phyloP scores from a whole-genome alignment of 2,329 filamentous ascomycete genomes.

The Calonectria honghensis region DNA sequence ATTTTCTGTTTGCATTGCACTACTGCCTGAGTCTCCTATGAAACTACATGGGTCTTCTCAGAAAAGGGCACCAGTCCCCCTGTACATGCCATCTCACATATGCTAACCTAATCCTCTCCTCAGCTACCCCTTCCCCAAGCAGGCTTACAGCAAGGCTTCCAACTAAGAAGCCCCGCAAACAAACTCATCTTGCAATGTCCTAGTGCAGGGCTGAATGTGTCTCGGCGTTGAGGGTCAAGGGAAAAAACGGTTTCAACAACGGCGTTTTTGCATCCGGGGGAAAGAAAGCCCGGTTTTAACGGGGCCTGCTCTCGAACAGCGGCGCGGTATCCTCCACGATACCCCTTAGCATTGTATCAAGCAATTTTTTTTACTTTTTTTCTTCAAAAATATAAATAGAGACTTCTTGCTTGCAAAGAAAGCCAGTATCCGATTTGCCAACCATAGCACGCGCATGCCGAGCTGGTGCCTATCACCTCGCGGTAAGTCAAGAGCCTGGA shows the following conservation, averaged over 20 bases:
- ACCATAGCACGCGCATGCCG: conserved; percentile 29
- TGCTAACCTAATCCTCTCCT: conserved; percentile 50
- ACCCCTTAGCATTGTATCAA: conserved; percentile 55
- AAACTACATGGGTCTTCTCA: conserved; percentile 36
- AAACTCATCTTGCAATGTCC: conserved; percentile 53
- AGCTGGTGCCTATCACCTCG: conserved; percentile 21
- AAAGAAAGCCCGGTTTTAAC: conserved; percentile 51
- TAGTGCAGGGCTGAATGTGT: conserved; percentile 53
- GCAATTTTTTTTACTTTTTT: conserved; percentile 55
- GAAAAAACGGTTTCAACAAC: conserved; percentile 75
- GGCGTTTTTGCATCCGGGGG: conserved; percentile 64
- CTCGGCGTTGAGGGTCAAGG: conserved; percentile 66
- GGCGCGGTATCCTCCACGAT: conserved; percentile 67
- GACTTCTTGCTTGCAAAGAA: conserved; percentile 52
- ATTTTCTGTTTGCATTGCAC: conserved; percentile 38
- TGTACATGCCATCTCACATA: conserved; percentile 34
- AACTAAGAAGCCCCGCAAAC: conserved; percentile 55
- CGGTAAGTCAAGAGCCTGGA: conserved; percentile 40
- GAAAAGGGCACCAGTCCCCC: conserved; percentile 42
- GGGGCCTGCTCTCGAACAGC: conserved; percentile 59
- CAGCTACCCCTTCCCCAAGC: conserved; percentile 89
- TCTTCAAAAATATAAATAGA: conserved; percentile 53
- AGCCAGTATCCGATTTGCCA: conserved; percentile 42
- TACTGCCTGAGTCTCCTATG: conserved; percentile 47
- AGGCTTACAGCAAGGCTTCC: conserved; percentile 76